Conservation (phyloP, 352 stramenopile genomes). For the Phytophthora niederhauseri region DNA sequence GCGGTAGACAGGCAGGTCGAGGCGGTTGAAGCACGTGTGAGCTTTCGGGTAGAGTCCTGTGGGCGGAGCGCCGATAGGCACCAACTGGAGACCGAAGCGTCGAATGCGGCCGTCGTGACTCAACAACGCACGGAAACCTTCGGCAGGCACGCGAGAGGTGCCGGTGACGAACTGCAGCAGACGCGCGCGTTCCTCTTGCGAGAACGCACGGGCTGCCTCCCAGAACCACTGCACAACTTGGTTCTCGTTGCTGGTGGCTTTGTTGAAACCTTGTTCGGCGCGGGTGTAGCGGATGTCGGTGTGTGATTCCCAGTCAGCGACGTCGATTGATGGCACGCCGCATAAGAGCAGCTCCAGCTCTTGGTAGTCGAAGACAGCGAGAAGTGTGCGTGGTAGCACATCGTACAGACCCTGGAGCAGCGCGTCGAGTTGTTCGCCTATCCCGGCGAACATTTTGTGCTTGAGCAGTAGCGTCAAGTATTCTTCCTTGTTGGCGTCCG, state of each 20-base stretch:
- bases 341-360: slow-evolving; percentile 96
- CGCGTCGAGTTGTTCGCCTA: slow-evolving; percentile 89
- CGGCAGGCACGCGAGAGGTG: slow-evolving; percentile 91
- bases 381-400: slow-evolving; percentile 87
- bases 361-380: slow-evolving; percentile 95
- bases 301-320: slow-evolving; percentile 90
- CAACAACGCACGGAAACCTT: slow-evolving; percentile 94
- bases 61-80: slow-evolving; percentile 75
- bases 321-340: slow-evolving; percentile 90
- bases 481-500: slow-evolving; percentile 94
- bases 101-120: slow-evolving; percentile 86
- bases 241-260: slow-evolving; percentile 52
- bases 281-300: slow-evolving; percentile 82
- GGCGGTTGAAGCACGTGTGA: slow-evolving; percentile 91
- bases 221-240: slow-evolving; percentile 93
- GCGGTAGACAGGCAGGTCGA: slow-evolving; percentile 83
- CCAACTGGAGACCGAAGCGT: slow-evolving; percentile 97
- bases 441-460: slow-evolving; percentile 93
- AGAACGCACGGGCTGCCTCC: slow-evolving; percentile 77
- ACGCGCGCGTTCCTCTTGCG: slow-evolving; percentile 83
- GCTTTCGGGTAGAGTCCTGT: slow-evolving; percentile 81
- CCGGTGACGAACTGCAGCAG: slow-evolving; percentile 94
- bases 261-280: slow-evolving; percentile 56
- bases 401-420: slow-evolving; percentile 93
- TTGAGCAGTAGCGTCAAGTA: slow-evolving; percentile 96